Base-by-base conservation (phyloP, 2,329 filamentous ascomycete species). In the Neofusicoccum ribis region DNA sequence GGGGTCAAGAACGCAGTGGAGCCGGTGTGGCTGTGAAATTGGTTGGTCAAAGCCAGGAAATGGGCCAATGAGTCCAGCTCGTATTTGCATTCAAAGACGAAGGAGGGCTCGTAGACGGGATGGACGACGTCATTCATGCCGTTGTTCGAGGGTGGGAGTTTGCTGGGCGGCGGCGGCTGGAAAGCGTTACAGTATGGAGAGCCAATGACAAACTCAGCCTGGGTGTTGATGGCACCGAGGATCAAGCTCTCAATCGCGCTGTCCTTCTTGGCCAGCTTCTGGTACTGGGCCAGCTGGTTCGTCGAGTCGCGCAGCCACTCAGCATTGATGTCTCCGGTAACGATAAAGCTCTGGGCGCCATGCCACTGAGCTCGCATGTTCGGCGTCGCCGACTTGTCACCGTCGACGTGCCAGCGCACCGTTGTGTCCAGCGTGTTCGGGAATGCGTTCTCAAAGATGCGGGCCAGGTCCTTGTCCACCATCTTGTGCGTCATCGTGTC, bases 131-230 rank as follows among this genome's bases (percentile, higher is more conserved):
- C 95, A 20, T 89, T 86, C 75, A 97, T 91, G 3, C 91, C 91
- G 72, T 94, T 97, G 71, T 86, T 85, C 15, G 88, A 89, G 5
- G 89, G 82, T 3, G 84, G 79, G 0, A 98, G 83, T 15, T 89
- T 87, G 68, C 92, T 93, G 6, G 93, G 91, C 2, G 91, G 89
- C 0, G 95, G 95, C 4, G 95, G 94, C 76, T 99, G 95, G 78
- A 98, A 99, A 17, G 95, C 95, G 77, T 99, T 98, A 84, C 95
- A 99, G 80, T 98, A 99, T 0, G 95, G 95, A 1, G 91, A 93
- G 72, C 92, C 88, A 68, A 98, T 97, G 47, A 99, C 91, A 73
- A 93, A 98, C 77, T 98, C 94, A 15, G 91, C 86, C 79, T 99
- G 95, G 0, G 95, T 98, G 76, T 97, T 96, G 80, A 98, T 97